A percentile compares a stretch with the other conserved stretches of the same genome.
phyloP scores from a whole-genome alignment of 2,329 filamentous ascomycete genomes.

The Neofusicoccum parvum region DNA sequence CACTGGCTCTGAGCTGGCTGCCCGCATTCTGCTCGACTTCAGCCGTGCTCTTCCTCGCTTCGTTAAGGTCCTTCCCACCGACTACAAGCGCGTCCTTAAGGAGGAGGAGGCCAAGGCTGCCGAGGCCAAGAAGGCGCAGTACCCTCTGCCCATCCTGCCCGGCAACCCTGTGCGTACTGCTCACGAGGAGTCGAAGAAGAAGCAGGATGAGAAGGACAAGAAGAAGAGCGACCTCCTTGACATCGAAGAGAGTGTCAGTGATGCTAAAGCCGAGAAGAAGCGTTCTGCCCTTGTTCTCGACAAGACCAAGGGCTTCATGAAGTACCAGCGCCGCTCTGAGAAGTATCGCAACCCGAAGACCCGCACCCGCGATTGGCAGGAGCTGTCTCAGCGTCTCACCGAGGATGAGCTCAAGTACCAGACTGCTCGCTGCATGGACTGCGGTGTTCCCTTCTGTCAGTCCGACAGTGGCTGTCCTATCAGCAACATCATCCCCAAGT shows the following conservation, averaged over 20 bases:
- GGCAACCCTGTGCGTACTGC: constrained; percentile 61
- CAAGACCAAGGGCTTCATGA: constrained; percentile 97
- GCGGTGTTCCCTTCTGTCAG: constrained; percentile 96
- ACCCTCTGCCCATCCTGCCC: constrained; percentile 75
- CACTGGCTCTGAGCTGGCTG: constrained; percentile 92
- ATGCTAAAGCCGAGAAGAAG: constrained; percentile 84
- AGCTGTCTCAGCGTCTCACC: constrained; percentile 82
- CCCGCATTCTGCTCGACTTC: constrained; percentile 93
- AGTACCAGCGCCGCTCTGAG: constrained; percentile 88
- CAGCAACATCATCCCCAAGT: constrained; percentile 96
- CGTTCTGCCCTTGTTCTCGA: constrained; percentile 90
- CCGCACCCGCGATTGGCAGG: constrained; percentile 88
- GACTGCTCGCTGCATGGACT: constrained; percentile 97
- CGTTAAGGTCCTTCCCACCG: constrained; percentile 88
- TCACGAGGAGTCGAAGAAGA: constrained; percentile 57
- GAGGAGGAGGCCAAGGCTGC: constrained; percentile 86
- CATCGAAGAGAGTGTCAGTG: constrained; percentile 88
- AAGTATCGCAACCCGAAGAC: constrained; percentile 87
- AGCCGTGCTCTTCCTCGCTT: constrained; percentile 87
- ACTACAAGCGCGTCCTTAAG: constrained; percentile 90
- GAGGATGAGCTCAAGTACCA: constrained; percentile 98
- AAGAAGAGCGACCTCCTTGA: constrained; percentile 72
- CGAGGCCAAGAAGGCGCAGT: constrained; percentile 81
- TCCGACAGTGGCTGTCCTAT: constrained; percentile 95
- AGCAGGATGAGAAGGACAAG: constrained; percentile 63